phyloP scores from a whole-genome alignment of 2,329 filamentous ascomycete genomes.

The Epichloe brachyelytri region DNA sequence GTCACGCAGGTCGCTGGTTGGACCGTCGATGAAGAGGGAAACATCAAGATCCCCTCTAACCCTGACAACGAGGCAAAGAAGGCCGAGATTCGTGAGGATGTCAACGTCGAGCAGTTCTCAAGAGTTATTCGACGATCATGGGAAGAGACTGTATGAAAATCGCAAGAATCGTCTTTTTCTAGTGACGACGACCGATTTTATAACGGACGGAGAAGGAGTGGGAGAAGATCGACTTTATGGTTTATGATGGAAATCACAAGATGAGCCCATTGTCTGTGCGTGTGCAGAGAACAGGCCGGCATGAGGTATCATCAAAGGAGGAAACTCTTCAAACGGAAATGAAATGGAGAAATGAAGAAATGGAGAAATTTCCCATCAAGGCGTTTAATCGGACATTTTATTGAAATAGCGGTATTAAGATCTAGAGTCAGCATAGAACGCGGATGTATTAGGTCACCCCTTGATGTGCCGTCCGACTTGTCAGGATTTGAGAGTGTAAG shows the following conservation, averaged over 20 bases:
- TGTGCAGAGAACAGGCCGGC: neutral
- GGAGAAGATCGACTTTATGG: neutral
- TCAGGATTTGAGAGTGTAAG: constrained; percentile 5
- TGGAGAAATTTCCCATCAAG: constrained; percentile 16
- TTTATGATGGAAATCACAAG: neutral
- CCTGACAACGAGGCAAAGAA: constrained; percentile 97
- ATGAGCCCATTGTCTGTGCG: neutral
- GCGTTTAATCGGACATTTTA: constrained; percentile 25
- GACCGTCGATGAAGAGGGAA: constrained; percentile 54
- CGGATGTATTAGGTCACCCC: constrained; percentile 5
- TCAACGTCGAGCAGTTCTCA: constrained; percentile 77
- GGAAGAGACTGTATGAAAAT: constrained; percentile 47
- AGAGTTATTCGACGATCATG: constrained; percentile 73
- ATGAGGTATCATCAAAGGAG: constrained; percentile 4
- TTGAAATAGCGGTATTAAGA: constrained; percentile 21
- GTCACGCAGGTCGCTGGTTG: constrained; percentile 78
- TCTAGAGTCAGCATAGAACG: constrained; percentile 18
- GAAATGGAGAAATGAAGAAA: neutral
- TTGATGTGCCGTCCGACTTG: constrained; percentile 2
- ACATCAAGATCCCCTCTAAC: constrained; percentile 73
- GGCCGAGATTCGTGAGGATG: constrained; percentile 87
- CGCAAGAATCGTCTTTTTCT: neutral
- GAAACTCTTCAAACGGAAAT: constrained; percentile 18
- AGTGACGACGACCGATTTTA: neutral
- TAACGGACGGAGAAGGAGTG: neutral